phyloP scores from a whole-genome alignment of 306 rosid genomes.

The Hippophae tibetana region DNA sequence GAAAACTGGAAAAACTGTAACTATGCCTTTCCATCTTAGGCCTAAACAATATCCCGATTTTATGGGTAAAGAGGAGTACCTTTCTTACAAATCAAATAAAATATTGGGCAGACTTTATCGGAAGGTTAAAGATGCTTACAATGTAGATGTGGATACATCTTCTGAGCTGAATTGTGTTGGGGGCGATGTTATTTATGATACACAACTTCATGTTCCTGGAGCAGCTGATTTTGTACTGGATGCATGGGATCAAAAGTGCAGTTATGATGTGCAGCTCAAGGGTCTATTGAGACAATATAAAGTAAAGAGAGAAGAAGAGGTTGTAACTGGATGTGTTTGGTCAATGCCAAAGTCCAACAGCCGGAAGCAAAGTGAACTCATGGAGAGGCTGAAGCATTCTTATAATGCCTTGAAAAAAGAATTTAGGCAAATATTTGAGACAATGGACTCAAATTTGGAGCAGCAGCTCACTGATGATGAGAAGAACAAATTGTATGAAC shows the following conservation, averaged over 20 bases:
- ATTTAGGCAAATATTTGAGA: constrained; percentile 62
- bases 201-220: constrained; percentile 47
- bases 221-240: constrained; percentile 48
- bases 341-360: constrained; percentile 82
- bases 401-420: constrained; percentile 66
- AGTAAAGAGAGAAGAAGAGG: constrained; percentile 73
- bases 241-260: constrained; percentile 65
- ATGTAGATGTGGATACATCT: constrained; percentile 31
- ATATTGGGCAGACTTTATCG: constrained; percentile 75
- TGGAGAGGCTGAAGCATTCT: constrained; percentile 84
- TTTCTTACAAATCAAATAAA: constrained; percentile 58
- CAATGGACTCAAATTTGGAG: constrained; percentile 27
- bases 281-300: constrained; percentile 65
- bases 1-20: constrained; percentile 60
- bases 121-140: constrained; percentile 44
- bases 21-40: constrained; percentile 51
- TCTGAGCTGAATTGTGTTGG: constrained; percentile 20
- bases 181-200: constrained; percentile 43
- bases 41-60: constrained; percentile 89
- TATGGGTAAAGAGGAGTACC: constrained; percentile 68
- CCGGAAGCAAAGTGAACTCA: constrained; percentile 82
- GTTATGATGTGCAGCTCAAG: constrained; percentile 57
- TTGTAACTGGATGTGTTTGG: constrained; percentile 85
- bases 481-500: constrained; percentile 51
- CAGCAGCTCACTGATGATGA: constrained; percentile 50